A percentile compares a stretch with the other conserved stretches of the same genome.
phyloP scores from a whole-genome alignment of 345 rosid species.

The Hirschfeldia incana region DNA sequence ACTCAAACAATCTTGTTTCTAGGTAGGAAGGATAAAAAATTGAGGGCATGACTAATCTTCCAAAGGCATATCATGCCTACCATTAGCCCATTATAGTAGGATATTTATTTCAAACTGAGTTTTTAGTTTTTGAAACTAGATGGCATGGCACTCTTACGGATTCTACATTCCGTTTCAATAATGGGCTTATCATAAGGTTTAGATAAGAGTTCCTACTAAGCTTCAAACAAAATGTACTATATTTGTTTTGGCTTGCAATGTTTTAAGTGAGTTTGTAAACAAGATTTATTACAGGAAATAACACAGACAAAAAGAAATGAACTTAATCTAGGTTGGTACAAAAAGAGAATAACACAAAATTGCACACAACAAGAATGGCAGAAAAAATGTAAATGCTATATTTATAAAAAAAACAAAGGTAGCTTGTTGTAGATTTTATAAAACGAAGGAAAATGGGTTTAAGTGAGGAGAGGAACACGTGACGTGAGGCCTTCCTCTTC shows the following conservation, averaged over 20 bases:
- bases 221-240: background rate
- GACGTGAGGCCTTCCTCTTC: constrained; percentile 34
- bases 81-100: background rate
- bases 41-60: background rate
- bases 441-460: background rate
- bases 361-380: no score
- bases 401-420: no score
- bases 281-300: no score
- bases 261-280: background rate
- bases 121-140: background rate
- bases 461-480: constrained; percentile 37
- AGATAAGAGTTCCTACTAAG: background rate
- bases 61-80: background rate
- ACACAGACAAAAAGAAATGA: no score
- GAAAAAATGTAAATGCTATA: no score
- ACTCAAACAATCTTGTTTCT: background rate
- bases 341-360: no score
- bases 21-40: background rate
- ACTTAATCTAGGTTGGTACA: no score
- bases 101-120: background rate
- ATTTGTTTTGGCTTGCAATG: background rate
- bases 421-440: no score
- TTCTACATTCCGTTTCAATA: no score
- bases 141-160: background rate
- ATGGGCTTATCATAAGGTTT: no score